Evolutionary conservation across 208 protist genomes (phyloP).

Genomic region (Kentomonas sorsogonicus): DNA sequence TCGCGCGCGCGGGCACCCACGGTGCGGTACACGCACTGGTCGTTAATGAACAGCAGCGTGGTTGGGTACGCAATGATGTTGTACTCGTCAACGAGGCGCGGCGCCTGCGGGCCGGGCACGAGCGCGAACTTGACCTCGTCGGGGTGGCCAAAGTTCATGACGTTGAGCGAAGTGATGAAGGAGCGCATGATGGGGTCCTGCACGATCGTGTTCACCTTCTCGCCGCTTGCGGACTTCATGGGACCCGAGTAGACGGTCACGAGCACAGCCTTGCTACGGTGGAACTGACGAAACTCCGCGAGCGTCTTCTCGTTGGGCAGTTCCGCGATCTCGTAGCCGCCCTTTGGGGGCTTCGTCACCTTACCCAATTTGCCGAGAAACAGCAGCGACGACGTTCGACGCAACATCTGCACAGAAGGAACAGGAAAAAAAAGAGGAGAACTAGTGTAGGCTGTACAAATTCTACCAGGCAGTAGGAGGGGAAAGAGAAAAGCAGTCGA

Average conservation of each 20-base stretch:
- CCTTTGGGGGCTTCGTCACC: conserved; percentile 55
- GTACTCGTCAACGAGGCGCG: conserved; percentile 57
- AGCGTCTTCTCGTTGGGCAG: conserved; percentile 78
- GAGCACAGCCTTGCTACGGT: conserved; percentile 54
- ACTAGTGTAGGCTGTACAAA: no score
- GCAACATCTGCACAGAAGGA: conserved; percentile 23
- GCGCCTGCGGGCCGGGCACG: conserved; percentile 55
- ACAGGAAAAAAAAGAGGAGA: not conserved
- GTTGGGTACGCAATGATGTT: conserved; percentile 74
- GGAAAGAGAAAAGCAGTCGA: not conserved
- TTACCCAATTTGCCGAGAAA: conserved; percentile 70
- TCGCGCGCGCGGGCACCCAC: conserved; percentile 63
- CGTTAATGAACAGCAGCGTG: conserved; percentile 65
- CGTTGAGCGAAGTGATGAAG: conserved; percentile 78
- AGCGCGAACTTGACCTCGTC: conserved; percentile 73
- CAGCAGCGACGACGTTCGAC: conserved; percentile 10
- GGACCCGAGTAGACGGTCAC: conserved; percentile 63
- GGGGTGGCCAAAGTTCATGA: conserved; percentile 69
- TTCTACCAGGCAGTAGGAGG: no score
- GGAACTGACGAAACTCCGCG: conserved; percentile 52
- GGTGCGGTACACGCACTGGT: conserved; percentile 56
- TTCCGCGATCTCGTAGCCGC: conserved; percentile 82
- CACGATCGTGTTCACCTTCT: conserved; percentile 9
- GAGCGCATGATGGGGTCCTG: conserved; percentile 61
- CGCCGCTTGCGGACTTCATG: conserved; percentile 7